Evolutionary conservation across 139 green algal species (phyloP), one percentile per base, ranked within the genome.

Genomic region (Pycnococcus provasolii): DNA sequence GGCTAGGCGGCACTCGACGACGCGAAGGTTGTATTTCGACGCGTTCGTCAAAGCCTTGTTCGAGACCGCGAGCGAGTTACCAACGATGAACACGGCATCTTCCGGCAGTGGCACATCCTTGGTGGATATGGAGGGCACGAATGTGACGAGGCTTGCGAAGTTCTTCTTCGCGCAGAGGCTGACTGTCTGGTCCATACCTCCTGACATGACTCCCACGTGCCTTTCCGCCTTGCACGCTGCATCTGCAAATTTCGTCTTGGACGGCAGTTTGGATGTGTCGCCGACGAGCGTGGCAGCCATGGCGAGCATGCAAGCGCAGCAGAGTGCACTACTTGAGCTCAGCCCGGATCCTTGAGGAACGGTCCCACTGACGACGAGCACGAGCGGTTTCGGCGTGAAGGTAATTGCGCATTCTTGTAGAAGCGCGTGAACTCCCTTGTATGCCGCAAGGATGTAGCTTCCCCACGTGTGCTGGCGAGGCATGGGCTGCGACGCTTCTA

Each of bases 131-230:
- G 47, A 96, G 84, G 65, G 74, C 83, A 77, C 87, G 81, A 80
- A 93, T 92, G 40, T 88, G 77, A 15, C 90, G 79, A n/a, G 88
- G 77, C 72, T 87, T 86, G 71, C 83, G 84, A 53, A 88, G 71
- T 68, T 78, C 86, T 5, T 44, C 68, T 72, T 77, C 73, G 50
- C 83, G 91, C 90, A 96, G 47, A 96, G 85, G 60, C 72, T 85
- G 68, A 96, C 95, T 6, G 91, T 91, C 81, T 98, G 91, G 79
- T 98, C 92, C 92, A 98, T 98, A 62, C 92, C 92, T 7, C 92
- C 92, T 0, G 78, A 87, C 53, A 89, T 85, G 46, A 68, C 81
- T 45, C 77, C 77, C 1, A 74, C 68, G 70, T 81, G 65, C 15
- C 69, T 50, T 52, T 83, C 77, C 53, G 62, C 74, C 40, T 69